Evolutionary conservation across 441 rosid species (phyloP), one percentile per base, ranked within the genome.

Genomic region (Gossypium gossypioides): DNA sequence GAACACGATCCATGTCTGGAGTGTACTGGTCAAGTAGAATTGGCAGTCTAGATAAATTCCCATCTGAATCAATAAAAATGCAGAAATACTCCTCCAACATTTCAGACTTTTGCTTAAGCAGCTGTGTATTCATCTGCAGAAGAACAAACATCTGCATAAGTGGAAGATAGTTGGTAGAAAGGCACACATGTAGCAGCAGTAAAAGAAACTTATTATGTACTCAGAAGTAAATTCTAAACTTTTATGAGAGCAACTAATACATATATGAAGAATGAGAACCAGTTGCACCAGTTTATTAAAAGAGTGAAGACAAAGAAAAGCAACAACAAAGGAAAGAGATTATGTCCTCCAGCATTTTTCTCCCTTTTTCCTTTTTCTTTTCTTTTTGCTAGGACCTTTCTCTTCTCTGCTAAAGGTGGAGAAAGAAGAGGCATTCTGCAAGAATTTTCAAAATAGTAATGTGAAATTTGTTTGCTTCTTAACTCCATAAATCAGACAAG

Each of bases 1-100:
- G 99, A 78, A 92, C 84, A 42, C 89, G 88, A 78, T 94, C 99
- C 99, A 94, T 91, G 81, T 92, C 97, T 63, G 97, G 99, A 42
- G 84, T 88, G 78, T 90, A 83, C 82, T 94, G 99, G 75, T 94
- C 97, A 73, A 94, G 96, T 76, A 94, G 80, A 74, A 92, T 89
- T 48, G 97, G 99, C 76, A 94, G 92, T 87, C 91, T 85, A 60
- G 87, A 85, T 76, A 94, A 85, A 66, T 86, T 84, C 73, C 94
- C 91, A 66, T 84, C 76, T 29, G 85, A 46, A 74, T 90, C 92
- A 29, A 94, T 81, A 79, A 79, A 81, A 76, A 94, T 78, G 71
- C 91, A 60, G 79, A 94, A 94, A 72, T 90, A 94, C 80, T 94
- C 98, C 71, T 87, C 92, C 46, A 94, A 86, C 93, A 94, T 75